Conservation (phyloP, 495 filamentous ascomycete genomes). For the Aspergillus nidulans region DNA sequence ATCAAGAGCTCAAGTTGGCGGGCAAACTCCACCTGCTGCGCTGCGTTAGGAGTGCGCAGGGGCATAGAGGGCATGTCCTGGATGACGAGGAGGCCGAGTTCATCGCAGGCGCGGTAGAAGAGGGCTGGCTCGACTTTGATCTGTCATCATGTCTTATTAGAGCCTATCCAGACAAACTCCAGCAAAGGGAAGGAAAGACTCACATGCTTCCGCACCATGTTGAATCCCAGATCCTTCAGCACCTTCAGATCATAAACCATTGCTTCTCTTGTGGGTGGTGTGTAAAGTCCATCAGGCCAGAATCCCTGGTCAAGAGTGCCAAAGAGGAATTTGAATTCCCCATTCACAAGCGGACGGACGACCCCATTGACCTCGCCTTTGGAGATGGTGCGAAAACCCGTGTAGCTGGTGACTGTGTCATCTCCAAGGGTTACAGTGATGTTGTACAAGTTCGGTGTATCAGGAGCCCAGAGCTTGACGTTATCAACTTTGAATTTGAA, state of each 20-base stretch:
- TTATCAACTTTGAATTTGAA: slow-evolving; percentile 51
- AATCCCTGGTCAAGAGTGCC: slow-evolving; percentile 66
- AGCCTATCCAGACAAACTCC: background rate
- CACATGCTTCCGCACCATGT: slow-evolving; percentile 65
- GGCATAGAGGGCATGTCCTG: slow-evolving; percentile 65
- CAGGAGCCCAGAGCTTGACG: slow-evolving; percentile 55
- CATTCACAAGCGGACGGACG: slow-evolving; percentile 58
- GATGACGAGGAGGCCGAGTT: slow-evolving; percentile 58
- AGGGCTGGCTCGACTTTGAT: slow-evolving; percentile 65
- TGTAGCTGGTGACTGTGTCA: slow-evolving; percentile 56
- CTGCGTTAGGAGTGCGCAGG: slow-evolving; percentile 36
- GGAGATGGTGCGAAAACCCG: slow-evolving; percentile 61
- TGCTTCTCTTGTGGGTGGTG: slow-evolving; percentile 55
- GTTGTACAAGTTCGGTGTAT: slow-evolving; percentile 59
- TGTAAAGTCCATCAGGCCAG: slow-evolving; percentile 65
- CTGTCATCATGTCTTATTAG: slow-evolving; percentile 16
- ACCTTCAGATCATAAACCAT: slow-evolving; percentile 61
- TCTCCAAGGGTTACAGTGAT: slow-evolving; percentile 51
- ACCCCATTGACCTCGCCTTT: slow-evolving; percentile 51
- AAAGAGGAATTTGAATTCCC: slow-evolving; percentile 60
- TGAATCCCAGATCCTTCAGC: slow-evolving; percentile 59
- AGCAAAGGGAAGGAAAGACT: slow-evolving; percentile 12
- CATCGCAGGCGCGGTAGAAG: slow-evolving; percentile 62
- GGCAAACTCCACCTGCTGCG: slow-evolving; percentile 55
- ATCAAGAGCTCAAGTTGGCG: slow-evolving; percentile 59